Conservation (phyloP, 1,284 basidiomycete genomes). For the Moesziomyces antarcticus region DNA sequence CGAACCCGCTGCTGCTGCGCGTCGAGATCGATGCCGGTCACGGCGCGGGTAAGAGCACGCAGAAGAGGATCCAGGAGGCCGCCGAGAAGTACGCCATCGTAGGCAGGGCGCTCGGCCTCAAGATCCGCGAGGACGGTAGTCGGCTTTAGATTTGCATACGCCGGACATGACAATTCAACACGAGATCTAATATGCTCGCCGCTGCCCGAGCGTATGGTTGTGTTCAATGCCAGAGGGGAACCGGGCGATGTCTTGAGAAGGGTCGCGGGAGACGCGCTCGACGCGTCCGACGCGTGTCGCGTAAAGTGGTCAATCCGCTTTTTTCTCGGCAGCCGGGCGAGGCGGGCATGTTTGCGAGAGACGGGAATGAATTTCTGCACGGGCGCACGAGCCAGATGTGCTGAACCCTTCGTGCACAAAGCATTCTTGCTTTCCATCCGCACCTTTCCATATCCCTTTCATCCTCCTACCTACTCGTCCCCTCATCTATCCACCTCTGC, state of each 20-base stretch:
- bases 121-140: conserved; percentile 30
- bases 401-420: too few relatives aligned
- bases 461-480: too few relatives aligned
- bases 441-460: too few relatives aligned
- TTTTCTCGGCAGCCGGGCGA: background rate
- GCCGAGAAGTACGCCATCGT: conserved; percentile 62
- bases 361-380: background rate
- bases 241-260: background rate
- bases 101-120: conserved; percentile 56
- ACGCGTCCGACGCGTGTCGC: background rate
- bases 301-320: background rate
- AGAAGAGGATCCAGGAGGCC: conserved; percentile 61
- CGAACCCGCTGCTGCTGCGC: conserved; percentile 63
- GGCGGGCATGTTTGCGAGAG: background rate
- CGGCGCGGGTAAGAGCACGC: conserved; percentile 65
- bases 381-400: too few relatives aligned
- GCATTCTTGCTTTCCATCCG: too few relatives aligned
- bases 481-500: background rate
- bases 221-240: background rate
- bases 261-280: background rate
- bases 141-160: conserved; percentile 8
- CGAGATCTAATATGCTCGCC: background rate
- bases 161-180: background rate
- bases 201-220: too few relatives aligned
- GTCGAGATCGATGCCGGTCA: conserved; percentile 65